Percentiles rank a stretch among this genome's conserved stretches.
phyloP scores from a whole-genome alignment of 805 yeast genomes.

The Teunomyces pallodes region DNA sequence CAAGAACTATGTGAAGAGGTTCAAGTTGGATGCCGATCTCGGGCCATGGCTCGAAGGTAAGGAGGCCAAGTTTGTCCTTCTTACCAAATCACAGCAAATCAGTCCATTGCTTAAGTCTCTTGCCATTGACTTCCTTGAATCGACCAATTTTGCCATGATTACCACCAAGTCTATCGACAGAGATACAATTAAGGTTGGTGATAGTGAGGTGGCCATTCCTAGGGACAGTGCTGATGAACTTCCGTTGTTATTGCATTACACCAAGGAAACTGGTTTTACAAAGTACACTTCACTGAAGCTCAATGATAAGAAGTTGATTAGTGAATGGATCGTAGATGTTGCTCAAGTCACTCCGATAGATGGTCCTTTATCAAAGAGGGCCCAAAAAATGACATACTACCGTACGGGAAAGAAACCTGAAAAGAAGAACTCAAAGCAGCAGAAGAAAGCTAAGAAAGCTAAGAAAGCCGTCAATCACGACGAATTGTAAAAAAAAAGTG shows the following conservation, averaged over 20 bases:
- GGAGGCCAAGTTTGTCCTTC: constrained; percentile 46
- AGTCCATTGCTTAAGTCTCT: constrained; percentile 61
- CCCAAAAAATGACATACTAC: constrained; percentile 25
- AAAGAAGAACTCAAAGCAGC: constrained; percentile 5
- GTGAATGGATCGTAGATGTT: constrained; percentile 30
- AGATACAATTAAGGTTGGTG: constrained; percentile 17
- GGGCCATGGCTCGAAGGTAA: constrained; percentile 26
- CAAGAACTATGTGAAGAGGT: constrained; percentile 62
- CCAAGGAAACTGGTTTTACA: constrained; percentile 17
- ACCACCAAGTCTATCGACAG: constrained; percentile 18
- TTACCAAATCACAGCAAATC: constrained; percentile 48
- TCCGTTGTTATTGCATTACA: constrained; percentile 28
- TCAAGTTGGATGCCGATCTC: constrained; percentile 24
- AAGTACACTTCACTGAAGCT: constrained; percentile 24
- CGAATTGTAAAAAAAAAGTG: constrained; percentile 17
- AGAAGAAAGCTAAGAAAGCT: constrained; percentile 8
- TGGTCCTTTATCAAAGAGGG: constrained; percentile 37
- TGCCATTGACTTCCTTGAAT: constrained; percentile 65
- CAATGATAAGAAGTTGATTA: constrained; percentile 27
- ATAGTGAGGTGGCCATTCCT: constrained; percentile 17
- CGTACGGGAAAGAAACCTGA: constrained; percentile 26
- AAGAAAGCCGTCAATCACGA: constrained; percentile 20
- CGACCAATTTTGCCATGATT: constrained; percentile 46
- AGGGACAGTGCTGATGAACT: constrained; percentile 10
- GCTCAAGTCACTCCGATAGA: constrained; percentile 30